Evolutionary conservation across 2,329 filamentous ascomycete genomes (phyloP), one percentile per base, ranked within the genome.

Genomic region (Microcyclosporella mali): DNA sequence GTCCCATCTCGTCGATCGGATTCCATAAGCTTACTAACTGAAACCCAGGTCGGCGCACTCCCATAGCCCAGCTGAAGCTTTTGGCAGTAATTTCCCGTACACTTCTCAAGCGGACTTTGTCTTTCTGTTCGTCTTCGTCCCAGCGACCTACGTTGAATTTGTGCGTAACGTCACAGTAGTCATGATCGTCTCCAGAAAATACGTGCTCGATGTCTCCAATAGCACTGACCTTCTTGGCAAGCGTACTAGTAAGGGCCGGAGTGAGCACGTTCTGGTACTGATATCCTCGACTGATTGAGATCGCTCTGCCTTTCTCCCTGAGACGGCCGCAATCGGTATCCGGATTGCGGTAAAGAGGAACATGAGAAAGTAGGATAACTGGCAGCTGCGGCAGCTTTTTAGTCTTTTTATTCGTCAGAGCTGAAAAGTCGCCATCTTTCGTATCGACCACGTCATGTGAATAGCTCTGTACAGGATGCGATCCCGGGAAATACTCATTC

Each of bases 261-360:
- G 77, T 84, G 18, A 98, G 77, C 2, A 95, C 90, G 56, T 95
- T 98, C 63, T 97, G 90, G 60, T 98, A 98, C 63, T 98, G 92
- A 60, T 95, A 95, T 11, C 92, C 92, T 12, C 73, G 74, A 8
- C 78, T 70, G 12, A 98, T 80, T 2, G 76, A 75, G 46, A 98
- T 85, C 17, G 89, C 81, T 52, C 92, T 94, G 70, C 81, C 90
- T 51, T 79, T 84, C 68, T 98, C 92, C 47, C 92, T 81, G 36
- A 83, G 69, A 1, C 87, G 88, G 0, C 92, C 92, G 62, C 92
- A 98, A 1, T 88, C 87, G 1, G 88, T 94, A 4, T 84, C 86
- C 1, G 83, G 78, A 0, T 79, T 74, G 47, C 92, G 83, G 59
- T 87, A 95, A 6, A 98, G 71, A 1, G 92, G 92, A 0, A 97